These are phyloP conservation scores for Podila minutissima DNA, from an alignment of 192 early-diverging fungal species.

Conservation along the genomic window DNA sequence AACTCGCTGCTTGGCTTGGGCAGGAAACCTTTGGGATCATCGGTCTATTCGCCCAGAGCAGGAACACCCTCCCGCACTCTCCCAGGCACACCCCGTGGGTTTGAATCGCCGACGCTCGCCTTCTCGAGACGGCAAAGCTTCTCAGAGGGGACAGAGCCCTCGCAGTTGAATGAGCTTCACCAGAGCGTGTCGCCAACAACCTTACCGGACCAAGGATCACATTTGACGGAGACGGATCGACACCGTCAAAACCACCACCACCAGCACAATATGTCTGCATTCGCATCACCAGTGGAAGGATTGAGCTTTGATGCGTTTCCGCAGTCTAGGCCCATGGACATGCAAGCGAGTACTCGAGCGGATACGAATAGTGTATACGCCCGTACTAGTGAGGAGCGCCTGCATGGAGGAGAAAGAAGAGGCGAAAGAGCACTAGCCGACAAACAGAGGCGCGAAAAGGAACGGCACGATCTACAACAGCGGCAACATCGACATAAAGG, in stretches of 20 bases:
- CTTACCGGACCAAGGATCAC: neutral
- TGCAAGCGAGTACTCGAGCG: slow-evolving; percentile 23
- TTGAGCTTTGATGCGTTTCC: slow-evolving; percentile 32
- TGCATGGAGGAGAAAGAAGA: no score
- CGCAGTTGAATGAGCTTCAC: neutral
- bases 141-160: slow-evolving; percentile 15
- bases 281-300: slow-evolving; percentile 30
- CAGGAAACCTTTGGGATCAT: neutral
- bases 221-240: neutral
- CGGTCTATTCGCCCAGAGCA: slow-evolving; percentile 10
- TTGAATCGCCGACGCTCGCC: slow-evolving; percentile 39
- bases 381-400: no score
- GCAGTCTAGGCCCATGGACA: neutral
- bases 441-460: neutral
- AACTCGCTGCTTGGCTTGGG: slow-evolving; percentile 34
- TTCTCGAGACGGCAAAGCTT: slow-evolving; percentile 41
- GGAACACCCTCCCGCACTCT: slow-evolving; percentile 34
- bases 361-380: neutral
- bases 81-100: slow-evolving; percentile 40
- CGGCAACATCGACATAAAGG: neutral
- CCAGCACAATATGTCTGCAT: neutral
- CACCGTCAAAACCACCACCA: neutral
- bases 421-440: neutral
- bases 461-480: neutral
- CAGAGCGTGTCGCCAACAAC: neutral